Conservation (phyloP, 179 eudicot species). For the Nepenthes alata region DNA sequence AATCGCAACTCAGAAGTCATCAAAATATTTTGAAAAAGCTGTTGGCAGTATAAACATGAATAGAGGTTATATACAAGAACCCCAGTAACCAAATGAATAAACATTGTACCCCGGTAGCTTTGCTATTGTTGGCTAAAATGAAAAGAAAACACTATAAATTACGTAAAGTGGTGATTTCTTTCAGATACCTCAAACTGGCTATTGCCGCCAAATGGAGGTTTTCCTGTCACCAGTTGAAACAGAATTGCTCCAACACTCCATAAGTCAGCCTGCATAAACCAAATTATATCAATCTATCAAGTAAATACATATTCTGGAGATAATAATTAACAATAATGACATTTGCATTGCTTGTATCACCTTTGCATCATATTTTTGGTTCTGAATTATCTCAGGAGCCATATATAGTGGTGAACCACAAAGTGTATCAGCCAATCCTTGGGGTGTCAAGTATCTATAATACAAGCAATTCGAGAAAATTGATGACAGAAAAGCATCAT, state of each 20-base stretch:
- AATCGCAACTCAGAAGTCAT: conserved; percentile 27
- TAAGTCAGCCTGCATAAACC: conserved; percentile 36
- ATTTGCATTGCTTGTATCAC: conserved; percentile 16
- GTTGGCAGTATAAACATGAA: conserved; percentile 5
- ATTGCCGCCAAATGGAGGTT: conserved; percentile 40
- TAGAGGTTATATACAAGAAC: background rate
- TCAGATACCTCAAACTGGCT: conserved; percentile 29
- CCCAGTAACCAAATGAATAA: background rate
- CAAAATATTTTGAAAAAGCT: conserved; percentile 46
- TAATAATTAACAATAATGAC: background rate
- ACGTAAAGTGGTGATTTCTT: background rate
- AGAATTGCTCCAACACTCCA: conserved; percentile 53
- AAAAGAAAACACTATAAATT: background rate
- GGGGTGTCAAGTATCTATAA: conserved; percentile 36
- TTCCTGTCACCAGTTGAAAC: conserved; percentile 40
- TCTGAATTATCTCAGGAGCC: conserved; percentile 52
- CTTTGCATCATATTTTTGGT: conserved; percentile 46
- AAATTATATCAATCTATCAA: background rate
- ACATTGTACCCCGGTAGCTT: background rate
- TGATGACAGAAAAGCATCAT: background rate
- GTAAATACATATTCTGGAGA: background rate
- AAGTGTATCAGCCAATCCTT: conserved; percentile 44
- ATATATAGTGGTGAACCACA: conserved; percentile 49
- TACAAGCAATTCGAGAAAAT: conserved; percentile 5
- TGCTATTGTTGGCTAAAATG: background rate